These are phyloP conservation scores for Cladosporium phlei DNA, from an alignment of 2,329 filamentous ascomycete species.

Conservation along the genomic window DNA sequence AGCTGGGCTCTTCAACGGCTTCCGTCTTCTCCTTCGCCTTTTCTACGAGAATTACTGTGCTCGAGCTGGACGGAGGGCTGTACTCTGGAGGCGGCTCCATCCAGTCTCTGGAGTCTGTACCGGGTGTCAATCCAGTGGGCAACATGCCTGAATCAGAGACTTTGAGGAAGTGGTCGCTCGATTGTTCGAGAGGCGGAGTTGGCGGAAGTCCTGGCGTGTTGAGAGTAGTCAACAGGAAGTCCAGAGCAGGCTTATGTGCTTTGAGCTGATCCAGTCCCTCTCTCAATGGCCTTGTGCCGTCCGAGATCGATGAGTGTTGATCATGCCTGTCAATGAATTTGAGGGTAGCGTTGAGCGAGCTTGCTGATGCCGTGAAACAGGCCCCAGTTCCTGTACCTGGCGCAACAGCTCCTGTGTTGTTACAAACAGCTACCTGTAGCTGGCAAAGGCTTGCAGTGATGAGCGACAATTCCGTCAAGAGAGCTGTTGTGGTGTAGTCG, in stretches of 20 bases:
- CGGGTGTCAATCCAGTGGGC: constrained; percentile 22
- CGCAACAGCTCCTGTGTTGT: constrained; percentile 4
- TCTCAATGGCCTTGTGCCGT: not conserved
- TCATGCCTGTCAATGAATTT: not conserved
- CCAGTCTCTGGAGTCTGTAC: constrained; percentile 22
- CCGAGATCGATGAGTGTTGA: not conserved
- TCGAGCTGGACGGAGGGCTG: constrained; percentile 17
- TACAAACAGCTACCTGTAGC: constrained; percentile 16
- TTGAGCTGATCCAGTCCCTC: constrained; percentile 18
- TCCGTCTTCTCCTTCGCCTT: constrained; percentile 18
- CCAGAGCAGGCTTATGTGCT: constrained; percentile 20
- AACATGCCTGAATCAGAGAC: not conserved
- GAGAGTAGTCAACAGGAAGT: constrained; percentile 18
- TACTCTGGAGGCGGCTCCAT: constrained; percentile 29
- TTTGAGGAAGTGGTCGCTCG: not conserved
- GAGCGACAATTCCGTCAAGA: constrained; percentile 19
- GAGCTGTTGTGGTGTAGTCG: not conserved
- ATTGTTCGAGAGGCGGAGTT: constrained; percentile 17
- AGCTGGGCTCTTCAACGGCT: not conserved
- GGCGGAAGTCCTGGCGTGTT: constrained; percentile 13
- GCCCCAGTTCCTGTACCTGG: constrained; percentile 9
- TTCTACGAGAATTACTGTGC: constrained; percentile 10
- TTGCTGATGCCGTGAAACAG: constrained; percentile 11
- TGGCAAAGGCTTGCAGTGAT: constrained; percentile 20
- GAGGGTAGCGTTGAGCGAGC: constrained; percentile 6